These are phyloP conservation scores for Talaromyces albobiverticillius DNA, from an alignment of 2,329 filamentous ascomycete genomes.

Conservation along the genomic window DNA sequence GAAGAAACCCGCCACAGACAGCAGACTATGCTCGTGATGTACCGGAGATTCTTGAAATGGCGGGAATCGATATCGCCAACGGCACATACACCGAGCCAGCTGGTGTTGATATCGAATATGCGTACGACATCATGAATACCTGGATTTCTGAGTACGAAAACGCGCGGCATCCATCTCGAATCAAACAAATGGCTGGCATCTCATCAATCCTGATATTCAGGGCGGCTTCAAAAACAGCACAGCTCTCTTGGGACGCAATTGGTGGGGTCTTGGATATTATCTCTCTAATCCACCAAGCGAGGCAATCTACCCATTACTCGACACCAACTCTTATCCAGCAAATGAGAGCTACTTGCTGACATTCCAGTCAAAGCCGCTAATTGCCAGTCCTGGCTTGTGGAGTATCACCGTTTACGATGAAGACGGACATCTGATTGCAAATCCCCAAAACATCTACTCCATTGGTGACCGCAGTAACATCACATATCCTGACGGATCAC, in stretches of 20 bases:
- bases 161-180: not conserved
- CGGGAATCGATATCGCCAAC: not conserved
- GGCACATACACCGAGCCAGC: not conserved
- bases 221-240: not conserved
- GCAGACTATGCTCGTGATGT: not conserved
- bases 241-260: conserved; percentile 3
- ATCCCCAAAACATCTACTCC: conserved; percentile 22
- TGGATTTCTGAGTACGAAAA: not conserved
- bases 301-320: conserved; percentile 21
- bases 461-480: conserved; percentile 25
- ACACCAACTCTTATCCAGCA: conserved; percentile 4
- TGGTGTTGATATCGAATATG: not conserved
- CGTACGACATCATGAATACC: not conserved
- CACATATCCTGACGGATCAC: conserved; percentile 23
- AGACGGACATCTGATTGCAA: conserved; percentile 22
- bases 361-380: conserved; percentile 22
- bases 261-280: conserved; percentile 8
- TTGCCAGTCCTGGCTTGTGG: conserved; percentile 24
- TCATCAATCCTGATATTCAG: not conserved
- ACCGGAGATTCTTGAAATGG: not conserved
- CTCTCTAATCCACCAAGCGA: conserved; percentile 9
- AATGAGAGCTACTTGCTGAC: conserved; percentile 22
- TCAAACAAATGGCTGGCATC: not conserved
- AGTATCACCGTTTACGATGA: conserved; percentile 26
- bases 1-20: not conserved